Conservation (phyloP, 306 rosid genomes). For the Vigna radiata region DNA sequence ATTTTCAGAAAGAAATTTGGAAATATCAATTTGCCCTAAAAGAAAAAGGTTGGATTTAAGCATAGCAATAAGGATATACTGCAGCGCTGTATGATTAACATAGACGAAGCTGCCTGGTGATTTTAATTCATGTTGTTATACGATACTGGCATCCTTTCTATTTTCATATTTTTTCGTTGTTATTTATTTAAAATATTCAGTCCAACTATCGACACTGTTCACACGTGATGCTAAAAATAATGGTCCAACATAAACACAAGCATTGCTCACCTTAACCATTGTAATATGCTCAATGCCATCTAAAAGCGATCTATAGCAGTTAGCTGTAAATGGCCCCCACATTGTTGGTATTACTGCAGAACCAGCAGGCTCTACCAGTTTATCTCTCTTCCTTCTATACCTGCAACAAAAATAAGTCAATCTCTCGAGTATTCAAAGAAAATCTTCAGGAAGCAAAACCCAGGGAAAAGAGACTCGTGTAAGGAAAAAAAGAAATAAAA, state of each 20-base stretch:
- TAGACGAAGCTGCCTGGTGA: constrained; percentile 12
- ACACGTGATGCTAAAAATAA: not conserved
- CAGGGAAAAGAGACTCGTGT: constrained; percentile 2
- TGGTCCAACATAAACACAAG: constrained; percentile 30
- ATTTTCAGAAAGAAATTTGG: constrained; percentile 1
- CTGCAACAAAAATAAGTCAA: constrained; percentile 57
- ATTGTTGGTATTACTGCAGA: constrained; percentile 85
- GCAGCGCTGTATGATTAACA: constrained; percentile 3
- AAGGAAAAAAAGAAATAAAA: constrained; percentile 37
- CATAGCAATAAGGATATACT: not conserved
- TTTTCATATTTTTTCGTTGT: not conserved
- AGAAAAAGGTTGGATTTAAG: not conserved
- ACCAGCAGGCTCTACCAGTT: constrained; percentile 68
- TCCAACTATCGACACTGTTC: constrained; percentile 13
- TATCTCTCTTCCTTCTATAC: constrained; percentile 89
- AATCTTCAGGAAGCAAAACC: constrained; percentile 26
- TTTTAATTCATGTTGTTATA: constrained; percentile 11
- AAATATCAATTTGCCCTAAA: not conserved
- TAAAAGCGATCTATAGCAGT: constrained; percentile 78
- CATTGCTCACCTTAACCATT: constrained; percentile 86
- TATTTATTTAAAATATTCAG: constrained; percentile 19
- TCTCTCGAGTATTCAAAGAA: constrained; percentile 27
- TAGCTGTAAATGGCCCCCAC: constrained; percentile 91
- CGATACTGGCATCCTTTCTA: not conserved
- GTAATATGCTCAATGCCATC: constrained; percentile 97